Conservation (phyloP, 306 rosid genomes). For the Corylus americana region DNA sequence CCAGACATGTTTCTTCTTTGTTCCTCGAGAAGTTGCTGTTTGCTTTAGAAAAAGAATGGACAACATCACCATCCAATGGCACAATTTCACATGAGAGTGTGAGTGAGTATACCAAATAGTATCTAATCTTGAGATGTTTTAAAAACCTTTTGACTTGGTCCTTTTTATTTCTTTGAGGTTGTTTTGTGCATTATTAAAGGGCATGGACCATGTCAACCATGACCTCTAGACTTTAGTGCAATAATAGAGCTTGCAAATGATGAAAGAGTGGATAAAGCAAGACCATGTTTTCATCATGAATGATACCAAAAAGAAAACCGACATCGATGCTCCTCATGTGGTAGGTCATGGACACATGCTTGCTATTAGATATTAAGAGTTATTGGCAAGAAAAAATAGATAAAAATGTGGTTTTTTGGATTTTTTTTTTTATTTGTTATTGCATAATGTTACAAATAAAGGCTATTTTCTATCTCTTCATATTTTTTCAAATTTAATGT, state of each 20-base stretch:
- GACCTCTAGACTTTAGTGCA: slow-evolving; percentile 28
- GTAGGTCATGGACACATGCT: slow-evolving; percentile 12
- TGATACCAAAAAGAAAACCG: slow-evolving; percentile 20
- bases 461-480: too few relatives aligned
- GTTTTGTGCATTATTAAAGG: slow-evolving; percentile 24
- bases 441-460: too few relatives aligned
- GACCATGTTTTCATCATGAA: slow-evolving; percentile 34
- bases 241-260: slow-evolving; percentile 43
- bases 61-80: slow-evolving; percentile 27
- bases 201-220: slow-evolving; percentile 34
- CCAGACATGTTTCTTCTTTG: slow-evolving; percentile 12
- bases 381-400: too few relatives aligned
- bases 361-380: neutral
- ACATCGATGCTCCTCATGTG: slow-evolving; percentile 13
- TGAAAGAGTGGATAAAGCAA: slow-evolving; percentile 15
- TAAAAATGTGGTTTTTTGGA: too few relatives aligned
- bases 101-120: slow-evolving; percentile 17
- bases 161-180: slow-evolving; percentile 34
- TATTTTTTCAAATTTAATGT: too few relatives aligned
- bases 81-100: slow-evolving; percentile 28
- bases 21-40: slow-evolving; percentile 21
- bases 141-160: slow-evolving; percentile 26
- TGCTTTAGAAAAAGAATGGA: slow-evolving; percentile 33
- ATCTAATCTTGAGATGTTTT: slow-evolving; percentile 9
- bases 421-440: too few relatives aligned